Evolutionary conservation across 768 basidiomycete species (phyloP).

Genomic region (Termitomyces sp.): DNA sequence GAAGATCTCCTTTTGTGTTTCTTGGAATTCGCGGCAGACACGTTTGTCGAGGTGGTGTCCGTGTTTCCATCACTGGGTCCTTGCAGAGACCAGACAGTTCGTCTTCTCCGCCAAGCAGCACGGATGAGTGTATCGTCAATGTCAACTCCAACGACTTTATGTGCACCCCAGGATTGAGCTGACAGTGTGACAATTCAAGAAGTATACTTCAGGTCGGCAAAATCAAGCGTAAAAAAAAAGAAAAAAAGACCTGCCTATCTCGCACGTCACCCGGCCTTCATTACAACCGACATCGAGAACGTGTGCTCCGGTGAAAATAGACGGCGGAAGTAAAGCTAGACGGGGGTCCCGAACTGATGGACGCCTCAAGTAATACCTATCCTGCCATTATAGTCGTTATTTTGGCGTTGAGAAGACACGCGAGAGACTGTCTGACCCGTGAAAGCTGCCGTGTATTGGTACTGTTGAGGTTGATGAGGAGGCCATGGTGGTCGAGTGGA

Average conservation of each 20-base stretch:
- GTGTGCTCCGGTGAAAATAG: constrained; percentile 50
- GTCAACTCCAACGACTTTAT: constrained; percentile 79
- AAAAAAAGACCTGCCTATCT: constrained; percentile 60
- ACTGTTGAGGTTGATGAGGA: constrained; percentile 10
- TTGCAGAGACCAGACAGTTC: constrained; percentile 71
- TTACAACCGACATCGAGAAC: constrained; percentile 89
- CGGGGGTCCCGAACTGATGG: constrained; percentile 61
- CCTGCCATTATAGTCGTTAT: constrained; percentile 5
- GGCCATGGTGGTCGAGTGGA: neutral
- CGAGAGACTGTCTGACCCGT: constrained; percentile 44
- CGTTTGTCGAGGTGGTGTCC: neutral
- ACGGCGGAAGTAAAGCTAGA: constrained; percentile 55
- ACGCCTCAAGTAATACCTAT: constrained; percentile 78
- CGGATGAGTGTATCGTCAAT: constrained; percentile 77
- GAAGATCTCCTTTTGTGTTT: constrained; percentile 25
- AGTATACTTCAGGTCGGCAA: neutral
- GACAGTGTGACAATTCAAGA: neutral
- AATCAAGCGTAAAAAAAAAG: no score
- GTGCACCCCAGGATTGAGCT: constrained; percentile 68
- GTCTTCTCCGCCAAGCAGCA: constrained; percentile 71
- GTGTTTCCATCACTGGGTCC: constrained; percentile 28
- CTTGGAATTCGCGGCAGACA: neutral
- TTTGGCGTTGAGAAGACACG: neutral
- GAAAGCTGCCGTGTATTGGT: constrained; percentile 72
- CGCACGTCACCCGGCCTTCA: constrained; percentile 81